Base-by-base conservation (phyloP, 495 filamentous ascomycete genomes). In the Durotheca rogersii region DNA sequence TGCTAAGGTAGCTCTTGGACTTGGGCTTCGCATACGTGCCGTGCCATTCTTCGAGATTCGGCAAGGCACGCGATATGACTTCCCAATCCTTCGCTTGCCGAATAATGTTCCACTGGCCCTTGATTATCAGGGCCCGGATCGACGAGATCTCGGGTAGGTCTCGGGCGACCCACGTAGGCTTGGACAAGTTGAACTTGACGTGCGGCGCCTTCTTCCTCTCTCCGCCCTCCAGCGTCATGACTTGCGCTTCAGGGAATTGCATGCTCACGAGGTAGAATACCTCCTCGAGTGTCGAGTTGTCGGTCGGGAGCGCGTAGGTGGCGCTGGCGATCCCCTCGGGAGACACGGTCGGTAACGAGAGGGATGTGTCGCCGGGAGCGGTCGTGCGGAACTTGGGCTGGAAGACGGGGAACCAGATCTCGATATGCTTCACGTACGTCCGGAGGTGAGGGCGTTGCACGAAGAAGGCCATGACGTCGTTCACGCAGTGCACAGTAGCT, bases 21-120 rank as follows among this genome's bases (percentile, higher is more conserved):
- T 86, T 87, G 17, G 79, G 79, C 56, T 85, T 85, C 44, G 80
- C 81, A 67, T 87, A 89, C 11, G 76, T 79, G 51, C 78, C 84
- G 56, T 89, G 83, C 79, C 82, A 86, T 56, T 87, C 85, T n/a
- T 74, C 73, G 12, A 88, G 58, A 27, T 76, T 78, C 5, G 86
- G 86, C 36, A 89, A 56, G 7, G 84, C 84, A 20, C 67, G 67
- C 11, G 73, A 67, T 35, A 89, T 75, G 47, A 68, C 72, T 43
- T 73, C 66, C 64, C 84, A 87, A 67, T 87, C 81, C n/a, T 75
- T 71, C 9, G 76, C 64, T n/a, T 79, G 71, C 37, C 85, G 75
- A 60, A 88, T 83, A 21, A 89, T 74, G 55, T 88, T 89, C 86
- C 86, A 89, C 43, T 86, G 80, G 4, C 85, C 84, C 56, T 84